Evolutionary conservation across 148 eudicot genomes (phyloP).

Genomic region (Fallopia convolvulus): DNA sequence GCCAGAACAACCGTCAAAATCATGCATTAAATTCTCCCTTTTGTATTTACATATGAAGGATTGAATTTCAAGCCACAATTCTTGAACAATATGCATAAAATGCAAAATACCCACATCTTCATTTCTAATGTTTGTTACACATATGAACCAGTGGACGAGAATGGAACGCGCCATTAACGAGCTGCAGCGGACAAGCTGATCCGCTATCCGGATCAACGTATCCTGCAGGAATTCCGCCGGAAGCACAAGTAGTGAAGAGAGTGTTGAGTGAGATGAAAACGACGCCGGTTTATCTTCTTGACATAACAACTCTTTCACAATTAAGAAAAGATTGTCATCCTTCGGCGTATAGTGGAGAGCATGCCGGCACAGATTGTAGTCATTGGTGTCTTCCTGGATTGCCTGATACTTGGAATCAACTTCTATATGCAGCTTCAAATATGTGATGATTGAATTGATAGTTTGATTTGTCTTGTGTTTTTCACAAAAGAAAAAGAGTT

Average conservation of each 20-base stretch:
- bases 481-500: no score
- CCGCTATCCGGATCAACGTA: conserved; percentile 63
- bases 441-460: neutral
- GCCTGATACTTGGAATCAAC: conserved; percentile 80
- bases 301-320: conserved; percentile 65
- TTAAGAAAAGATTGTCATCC: conserved; percentile 78
- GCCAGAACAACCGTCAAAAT: neutral
- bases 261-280: conserved; percentile 37
- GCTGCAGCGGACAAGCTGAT: conserved; percentile 50
- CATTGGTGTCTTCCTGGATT: conserved; percentile 86
- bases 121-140: neutral
- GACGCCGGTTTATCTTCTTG: conserved; percentile 53
- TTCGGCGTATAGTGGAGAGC: conserved; percentile 44
- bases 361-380: conserved; percentile 54
- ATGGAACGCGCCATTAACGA: conserved; percentile 38
- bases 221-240: conserved; percentile 61
- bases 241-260: conserved; percentile 29
- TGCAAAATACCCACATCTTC: neutral
- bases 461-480: no score
- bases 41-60: neutral
- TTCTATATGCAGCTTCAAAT: conserved; percentile 31
- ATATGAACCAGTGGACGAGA: conserved; percentile 42
- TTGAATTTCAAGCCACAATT: no score
- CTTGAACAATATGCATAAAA: no score
- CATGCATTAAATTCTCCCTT: conserved; percentile 1